phyloP scores from a whole-genome alignment of 148 eudicot species.

The Rhododendron mucronatum region DNA sequence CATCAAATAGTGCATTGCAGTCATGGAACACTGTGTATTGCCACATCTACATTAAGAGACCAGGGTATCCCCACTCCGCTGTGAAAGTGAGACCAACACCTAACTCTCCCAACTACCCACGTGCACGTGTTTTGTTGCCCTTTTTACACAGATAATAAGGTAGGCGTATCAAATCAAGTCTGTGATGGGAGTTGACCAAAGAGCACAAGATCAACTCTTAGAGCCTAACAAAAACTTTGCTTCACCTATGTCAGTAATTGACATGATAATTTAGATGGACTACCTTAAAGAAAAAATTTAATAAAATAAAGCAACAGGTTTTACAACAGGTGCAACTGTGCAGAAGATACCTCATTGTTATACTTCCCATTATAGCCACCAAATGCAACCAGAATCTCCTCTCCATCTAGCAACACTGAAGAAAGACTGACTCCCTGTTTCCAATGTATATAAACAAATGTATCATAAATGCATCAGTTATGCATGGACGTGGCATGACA shows the following conservation, averaged over 20 bases:
- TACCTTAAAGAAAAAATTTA: neutral
- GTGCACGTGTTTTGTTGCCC: neutral
- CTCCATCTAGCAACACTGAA: constrained; percentile 52
- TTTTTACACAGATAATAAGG: neutral
- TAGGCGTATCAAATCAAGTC: neutral
- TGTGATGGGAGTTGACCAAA: neutral
- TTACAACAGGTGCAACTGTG: neutral
- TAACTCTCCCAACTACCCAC: neutral
- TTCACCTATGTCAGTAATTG: neutral
- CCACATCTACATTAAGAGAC: neutral
- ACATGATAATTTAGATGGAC: neutral
- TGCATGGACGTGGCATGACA: neutral
- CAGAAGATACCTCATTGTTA: constrained; percentile 72
- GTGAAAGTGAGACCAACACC: neutral
- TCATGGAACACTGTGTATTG: neutral
- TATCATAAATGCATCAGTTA: neutral
- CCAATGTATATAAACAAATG: neutral
- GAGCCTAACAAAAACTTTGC: neutral
- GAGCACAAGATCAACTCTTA: neutral
- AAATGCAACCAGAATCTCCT: constrained; percentile 68
- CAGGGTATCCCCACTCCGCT: neutral
- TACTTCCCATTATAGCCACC: constrained; percentile 98
- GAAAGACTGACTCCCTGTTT: constrained; percentile 84
- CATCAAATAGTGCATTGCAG: neutral
- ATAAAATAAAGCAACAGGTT: neutral